Conservation (phyloP, 2,329 filamentous ascomycete species). For the Talaromyces sp. region DNA sequence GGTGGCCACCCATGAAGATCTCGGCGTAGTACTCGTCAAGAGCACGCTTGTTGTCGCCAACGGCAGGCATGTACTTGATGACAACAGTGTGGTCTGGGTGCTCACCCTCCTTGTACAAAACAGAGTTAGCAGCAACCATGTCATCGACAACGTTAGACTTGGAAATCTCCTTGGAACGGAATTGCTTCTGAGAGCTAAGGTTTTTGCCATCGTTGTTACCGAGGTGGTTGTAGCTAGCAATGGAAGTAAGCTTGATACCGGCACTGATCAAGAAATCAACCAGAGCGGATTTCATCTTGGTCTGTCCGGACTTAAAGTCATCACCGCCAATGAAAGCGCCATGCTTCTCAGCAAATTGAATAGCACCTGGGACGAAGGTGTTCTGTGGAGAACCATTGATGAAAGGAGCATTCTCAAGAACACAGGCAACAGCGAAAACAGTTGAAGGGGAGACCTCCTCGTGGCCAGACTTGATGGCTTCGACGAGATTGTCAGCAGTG, state of each 20-base stretch:
- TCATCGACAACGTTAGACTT: conserved; percentile 99
- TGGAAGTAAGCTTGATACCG: conserved; percentile 97
- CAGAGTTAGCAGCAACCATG: conserved; percentile 94
- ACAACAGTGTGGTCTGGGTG: conserved; percentile 98
- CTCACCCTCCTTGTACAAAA: conserved; percentile 87
- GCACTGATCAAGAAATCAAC: conserved; percentile 98
- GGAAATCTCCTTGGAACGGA: conserved; percentile 99
- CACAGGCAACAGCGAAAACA: conserved; percentile 90
- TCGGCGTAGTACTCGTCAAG: conserved; percentile 99
- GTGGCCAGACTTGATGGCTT: conserved; percentile 81
- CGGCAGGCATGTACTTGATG: conserved; percentile 99
- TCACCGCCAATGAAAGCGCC: conserved; percentile 92
- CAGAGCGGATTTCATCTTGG: conserved; percentile 99
- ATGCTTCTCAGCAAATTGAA: conserved; percentile 83
- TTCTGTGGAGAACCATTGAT: conserved; percentile 99
- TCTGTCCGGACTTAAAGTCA: conserved; percentile 99
- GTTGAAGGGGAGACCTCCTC: conserved; percentile 92
- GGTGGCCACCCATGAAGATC: conserved; percentile 98
- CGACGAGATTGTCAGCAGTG: conserved; percentile 88
- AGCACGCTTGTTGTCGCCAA: conserved; percentile 98
- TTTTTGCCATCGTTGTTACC: conserved; percentile 99
- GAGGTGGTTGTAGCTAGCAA: conserved; percentile 98
- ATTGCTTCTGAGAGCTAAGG: conserved; percentile 93
- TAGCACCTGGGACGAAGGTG: conserved; percentile 92
- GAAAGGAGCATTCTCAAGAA: conserved; percentile 85